Conservation (phyloP, 768 basidiomycete species). For the Panaeolus papilionaceus region DNA sequence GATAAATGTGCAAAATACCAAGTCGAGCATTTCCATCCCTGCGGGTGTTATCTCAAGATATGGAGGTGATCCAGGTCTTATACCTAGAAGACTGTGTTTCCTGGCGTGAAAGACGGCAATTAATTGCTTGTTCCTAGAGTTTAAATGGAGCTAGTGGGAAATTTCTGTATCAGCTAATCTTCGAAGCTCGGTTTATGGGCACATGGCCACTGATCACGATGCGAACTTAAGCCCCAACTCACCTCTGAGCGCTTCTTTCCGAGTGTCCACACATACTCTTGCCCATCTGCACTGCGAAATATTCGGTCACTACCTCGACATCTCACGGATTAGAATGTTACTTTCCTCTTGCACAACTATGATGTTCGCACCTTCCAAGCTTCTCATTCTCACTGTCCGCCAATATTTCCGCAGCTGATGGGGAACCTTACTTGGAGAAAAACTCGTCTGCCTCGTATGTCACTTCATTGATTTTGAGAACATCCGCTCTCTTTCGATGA, state of each 20-base stretch:
- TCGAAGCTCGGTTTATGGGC: background rate
- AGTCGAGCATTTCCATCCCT: constrained; percentile 30
- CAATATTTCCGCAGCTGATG: background rate
- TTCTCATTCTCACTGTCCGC: background rate
- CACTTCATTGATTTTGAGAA: background rate
- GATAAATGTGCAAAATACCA: constrained; percentile 31
- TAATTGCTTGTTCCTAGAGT: background rate
- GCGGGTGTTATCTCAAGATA: constrained; percentile 28
- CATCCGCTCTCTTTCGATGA: background rate
- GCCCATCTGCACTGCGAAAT: background rate
- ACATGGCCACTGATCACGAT: background rate
- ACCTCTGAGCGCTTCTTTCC: constrained; percentile 7
- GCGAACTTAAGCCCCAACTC: background rate
- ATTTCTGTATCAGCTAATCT: background rate
- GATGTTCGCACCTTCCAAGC: background rate
- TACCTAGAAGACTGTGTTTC: constrained; percentile 2
- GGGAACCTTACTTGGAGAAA: background rate
- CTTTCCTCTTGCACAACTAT: background rate
- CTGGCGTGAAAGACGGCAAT: constrained; percentile 22
- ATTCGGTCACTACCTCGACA: constrained; percentile 6
- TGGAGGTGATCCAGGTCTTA: constrained; percentile 17
- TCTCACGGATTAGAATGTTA: background rate
- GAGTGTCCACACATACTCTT: constrained; percentile 1
- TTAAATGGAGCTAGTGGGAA: background rate
- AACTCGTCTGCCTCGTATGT: background rate